A percentile compares a stretch with the other conserved stretches of the same genome.
These are phyloP conservation scores for Neurospora sublineolata DNA, from an alignment of 495 filamentous ascomycete genomes.

Conservation along the genomic window DNA sequence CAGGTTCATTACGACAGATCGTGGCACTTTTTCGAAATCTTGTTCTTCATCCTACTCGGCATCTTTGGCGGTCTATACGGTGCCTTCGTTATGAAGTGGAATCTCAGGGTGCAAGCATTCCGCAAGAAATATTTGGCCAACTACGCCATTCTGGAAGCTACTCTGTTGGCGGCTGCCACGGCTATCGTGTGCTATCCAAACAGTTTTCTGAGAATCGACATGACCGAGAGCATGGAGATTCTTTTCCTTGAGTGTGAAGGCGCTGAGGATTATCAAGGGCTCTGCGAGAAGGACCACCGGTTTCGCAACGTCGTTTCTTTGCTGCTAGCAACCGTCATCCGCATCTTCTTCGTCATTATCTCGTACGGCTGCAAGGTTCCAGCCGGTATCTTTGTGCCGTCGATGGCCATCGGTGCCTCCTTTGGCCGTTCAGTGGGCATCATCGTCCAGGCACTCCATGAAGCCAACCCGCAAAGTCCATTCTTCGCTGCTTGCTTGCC, in stretches of 20 bases:
- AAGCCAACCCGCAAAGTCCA: conserved; percentile 63
- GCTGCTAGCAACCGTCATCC: conserved; percentile 65
- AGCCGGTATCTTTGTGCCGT: conserved; percentile 93
- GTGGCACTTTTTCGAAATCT: conserved; percentile 94
- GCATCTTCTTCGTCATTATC: conserved; percentile 81
- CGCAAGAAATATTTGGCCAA: conserved; percentile 84
- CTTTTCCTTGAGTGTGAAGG: conserved; percentile 93
- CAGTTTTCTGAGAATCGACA: conserved; percentile 90
- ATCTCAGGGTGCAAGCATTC: conserved; percentile 80
- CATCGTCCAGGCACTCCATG: conserved; percentile 79
- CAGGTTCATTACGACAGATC: conserved; percentile 90
- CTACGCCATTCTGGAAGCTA: conserved; percentile 81
- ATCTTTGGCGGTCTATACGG: conserved; percentile 93
- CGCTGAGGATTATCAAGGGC: conserved; percentile 76
- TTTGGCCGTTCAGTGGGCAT: conserved; percentile 94
- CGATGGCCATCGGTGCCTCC: conserved; percentile 91
- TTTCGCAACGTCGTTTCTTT: conserved; percentile 75
- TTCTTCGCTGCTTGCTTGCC: conserved; percentile 85
- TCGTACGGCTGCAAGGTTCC: conserved; percentile 98
- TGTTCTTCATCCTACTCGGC: conserved; percentile 87
- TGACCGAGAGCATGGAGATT: conserved; percentile 99
- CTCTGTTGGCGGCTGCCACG: conserved; percentile 68
- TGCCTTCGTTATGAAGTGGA: conserved; percentile 98
- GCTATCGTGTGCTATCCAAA: conserved; percentile 93
- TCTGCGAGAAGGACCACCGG: conserved; percentile 72